Percentiles rank a stretch among this genome's conserved stretches.
phyloP scores from a whole-genome alignment of 345 rosid genomes.

The Syzygium grande region DNA sequence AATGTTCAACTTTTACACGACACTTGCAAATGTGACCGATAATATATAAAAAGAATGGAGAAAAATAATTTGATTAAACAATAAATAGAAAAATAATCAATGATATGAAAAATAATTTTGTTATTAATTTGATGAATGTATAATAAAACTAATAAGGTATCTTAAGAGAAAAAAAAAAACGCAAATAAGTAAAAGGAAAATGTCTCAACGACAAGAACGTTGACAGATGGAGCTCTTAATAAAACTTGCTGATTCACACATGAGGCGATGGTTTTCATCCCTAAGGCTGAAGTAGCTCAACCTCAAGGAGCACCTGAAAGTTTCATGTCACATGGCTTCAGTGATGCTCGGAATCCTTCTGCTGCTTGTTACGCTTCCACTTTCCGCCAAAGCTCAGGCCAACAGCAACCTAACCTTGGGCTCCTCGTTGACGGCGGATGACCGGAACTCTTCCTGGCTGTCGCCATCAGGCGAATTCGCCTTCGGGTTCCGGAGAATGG shows the following conservation, averaged over 20 bases:
- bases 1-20: not conserved
- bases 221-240: not conserved
- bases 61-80: not conserved
- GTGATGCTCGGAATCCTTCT: not conserved
- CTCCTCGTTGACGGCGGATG: slow-evolving; percentile 11
- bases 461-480: slow-evolving; percentile 39
- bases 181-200: not conserved
- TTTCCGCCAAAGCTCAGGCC: slow-evolving; percentile 8
- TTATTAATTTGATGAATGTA: not conserved
- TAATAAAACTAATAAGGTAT: not conserved
- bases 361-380: slow-evolving; percentile 5
- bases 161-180: too few relatives aligned
- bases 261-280: not conserved
- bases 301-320: not conserved
- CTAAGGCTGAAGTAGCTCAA: not conserved
- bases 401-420: slow-evolving; percentile 9
- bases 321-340: not conserved
- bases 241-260: not conserved
- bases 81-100: too few relatives aligned
- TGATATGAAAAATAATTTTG: too few relatives aligned
- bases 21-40: not conserved
- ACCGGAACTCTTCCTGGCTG: slow-evolving; percentile 14
- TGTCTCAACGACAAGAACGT: not conserved
- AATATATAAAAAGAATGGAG: not conserved
- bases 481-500: slow-evolving; percentile 29